Conservation (phyloP, 169 alveolate species). For the Cryptosporidium baileyi region DNA sequence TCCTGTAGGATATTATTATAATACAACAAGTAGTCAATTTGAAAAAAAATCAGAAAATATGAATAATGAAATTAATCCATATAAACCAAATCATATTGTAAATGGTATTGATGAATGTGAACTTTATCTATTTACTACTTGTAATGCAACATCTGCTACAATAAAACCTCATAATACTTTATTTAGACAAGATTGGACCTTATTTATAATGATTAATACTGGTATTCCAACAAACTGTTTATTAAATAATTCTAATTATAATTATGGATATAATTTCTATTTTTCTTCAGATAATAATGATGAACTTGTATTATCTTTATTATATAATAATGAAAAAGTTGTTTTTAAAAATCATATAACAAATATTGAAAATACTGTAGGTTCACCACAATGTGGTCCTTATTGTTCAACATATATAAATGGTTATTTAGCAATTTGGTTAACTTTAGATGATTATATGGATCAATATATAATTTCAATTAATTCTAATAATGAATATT, state of each 20-base stretch:
- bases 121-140: constrained; percentile 21
- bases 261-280: constrained; percentile 4
- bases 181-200: constrained; percentile 12
- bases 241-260: not conserved
- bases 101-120: constrained; percentile 26
- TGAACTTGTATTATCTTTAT: not conserved
- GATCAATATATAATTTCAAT: constrained; percentile 24
- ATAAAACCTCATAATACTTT: not conserved
- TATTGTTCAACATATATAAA: constrained; percentile 49
- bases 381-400: constrained; percentile 69
- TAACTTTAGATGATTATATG: not conserved
- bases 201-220: constrained; percentile 26
- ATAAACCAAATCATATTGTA: constrained; percentile 8
- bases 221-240: constrained; percentile 20
- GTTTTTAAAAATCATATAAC: constrained; percentile 14
- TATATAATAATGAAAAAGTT: constrained; percentile 15
- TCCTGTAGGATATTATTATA: constrained; percentile 20
- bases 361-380: not conserved
- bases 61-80: constrained; percentile 9
- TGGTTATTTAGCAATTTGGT: constrained; percentile 55
- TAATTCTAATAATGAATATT: constrained; percentile 10
- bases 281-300: not conserved
- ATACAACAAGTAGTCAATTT: constrained; percentile 49
- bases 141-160: constrained; percentile 49
- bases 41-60: constrained; percentile 7